phyloP scores from a whole-genome alignment of 768 basidiomycete species.

The Leccinum incarnatum region DNA sequence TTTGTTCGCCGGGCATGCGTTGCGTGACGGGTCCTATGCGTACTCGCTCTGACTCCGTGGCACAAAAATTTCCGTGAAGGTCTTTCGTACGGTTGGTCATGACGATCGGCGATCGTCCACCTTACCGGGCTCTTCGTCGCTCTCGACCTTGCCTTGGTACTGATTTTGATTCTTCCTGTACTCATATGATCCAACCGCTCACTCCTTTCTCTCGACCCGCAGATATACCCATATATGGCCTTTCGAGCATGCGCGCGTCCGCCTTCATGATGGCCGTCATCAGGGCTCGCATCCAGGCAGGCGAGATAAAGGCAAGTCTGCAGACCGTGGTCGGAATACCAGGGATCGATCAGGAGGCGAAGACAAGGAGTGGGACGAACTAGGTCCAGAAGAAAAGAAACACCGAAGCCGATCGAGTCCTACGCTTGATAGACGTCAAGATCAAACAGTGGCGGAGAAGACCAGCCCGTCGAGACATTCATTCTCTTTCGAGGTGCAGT shows the following conservation, averaged over 20 bases:
- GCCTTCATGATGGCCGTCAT: constrained; percentile 46
- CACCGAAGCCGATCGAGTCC: constrained; percentile 25
- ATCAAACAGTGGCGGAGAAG: background rate
- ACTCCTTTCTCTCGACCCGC: background rate
- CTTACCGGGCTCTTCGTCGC: background rate
- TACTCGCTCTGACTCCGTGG: background rate
- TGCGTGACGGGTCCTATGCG: background rate
- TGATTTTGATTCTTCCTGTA: background rate
- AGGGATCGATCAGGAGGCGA: constrained; percentile 10
- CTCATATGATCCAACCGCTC: constrained; percentile 1
- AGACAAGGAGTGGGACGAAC: constrained; percentile 2
- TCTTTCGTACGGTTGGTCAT: background rate
- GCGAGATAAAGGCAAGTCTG: constrained; percentile 19
- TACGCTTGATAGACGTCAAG: background rate
- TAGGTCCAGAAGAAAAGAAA: constrained; percentile 4
- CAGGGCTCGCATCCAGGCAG: constrained; percentile 29
- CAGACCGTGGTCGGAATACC: constrained; percentile 15
- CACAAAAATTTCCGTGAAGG: background rate
- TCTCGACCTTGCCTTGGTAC: background rate
- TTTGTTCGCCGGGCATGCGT: background rate
- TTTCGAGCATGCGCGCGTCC: constrained; percentile 90
- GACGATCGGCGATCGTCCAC: constrained; percentile 4
- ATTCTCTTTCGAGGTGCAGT: constrained; percentile 8
- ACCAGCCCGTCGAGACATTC: constrained; percentile 2
- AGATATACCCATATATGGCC: constrained; percentile 98